Percentiles rank a stretch among this genome's conserved stretches.
These are phyloP conservation scores for Populus deltoides DNA, from an alignment of 345 rosid genomes.

Conservation along the genomic window DNA sequence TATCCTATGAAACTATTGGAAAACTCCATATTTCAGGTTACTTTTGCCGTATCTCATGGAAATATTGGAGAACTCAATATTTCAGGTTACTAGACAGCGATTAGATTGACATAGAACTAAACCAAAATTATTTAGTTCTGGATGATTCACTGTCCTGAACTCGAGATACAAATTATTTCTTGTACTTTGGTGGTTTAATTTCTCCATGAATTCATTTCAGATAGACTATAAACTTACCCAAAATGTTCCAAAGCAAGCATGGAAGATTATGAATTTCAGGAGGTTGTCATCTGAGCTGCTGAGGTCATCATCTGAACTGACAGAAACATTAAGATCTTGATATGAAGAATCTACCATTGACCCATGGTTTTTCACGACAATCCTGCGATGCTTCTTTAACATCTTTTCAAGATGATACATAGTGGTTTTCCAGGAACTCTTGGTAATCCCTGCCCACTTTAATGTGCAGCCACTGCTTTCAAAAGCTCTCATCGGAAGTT, in stretches of 20 bases:
- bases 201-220: background rate
- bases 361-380: conserved; percentile 53
- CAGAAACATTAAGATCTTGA: conserved; percentile 53
- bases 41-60: background rate
- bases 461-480: conserved; percentile 32
- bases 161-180: background rate
- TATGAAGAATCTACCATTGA: conserved; percentile 44
- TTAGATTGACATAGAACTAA: background rate
- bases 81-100: background rate
- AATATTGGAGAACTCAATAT: background rate
- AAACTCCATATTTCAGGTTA: background rate
- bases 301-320: conserved; percentile 43
- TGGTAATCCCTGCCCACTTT: conserved; percentile 37
- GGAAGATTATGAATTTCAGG: conserved; percentile 46
- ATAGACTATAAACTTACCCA: conserved; percentile 51
- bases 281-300: conserved; percentile 56
- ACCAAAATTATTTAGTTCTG: background rate
- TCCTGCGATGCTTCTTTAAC: conserved; percentile 47
- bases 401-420: conserved; percentile 54
- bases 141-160: background rate
- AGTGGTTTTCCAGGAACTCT: conserved; percentile 25
- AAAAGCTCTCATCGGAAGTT: conserved; percentile 36
- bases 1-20: background rate
- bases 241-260: conserved; percentile 48
- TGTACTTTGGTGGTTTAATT: background rate